Evolutionary conservation across 371 early-diverging fungal genomes (phyloP).

Genomic region (Rhizomucor pusillus): DNA sequence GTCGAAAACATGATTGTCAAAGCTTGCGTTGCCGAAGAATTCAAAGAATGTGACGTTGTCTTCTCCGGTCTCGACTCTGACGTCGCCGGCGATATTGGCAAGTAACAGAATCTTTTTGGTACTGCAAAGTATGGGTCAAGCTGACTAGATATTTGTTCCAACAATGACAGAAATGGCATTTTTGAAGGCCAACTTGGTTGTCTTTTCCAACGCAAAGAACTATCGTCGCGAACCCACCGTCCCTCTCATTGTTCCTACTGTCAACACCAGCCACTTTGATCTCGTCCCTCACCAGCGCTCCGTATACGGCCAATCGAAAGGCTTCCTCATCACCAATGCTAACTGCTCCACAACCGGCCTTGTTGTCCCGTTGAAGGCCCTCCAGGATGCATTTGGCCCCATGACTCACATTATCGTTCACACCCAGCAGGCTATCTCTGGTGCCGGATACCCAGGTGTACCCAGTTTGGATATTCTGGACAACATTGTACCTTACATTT

Average conservation of each 20-base stretch:
- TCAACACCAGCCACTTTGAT: slow-evolving; percentile 85
- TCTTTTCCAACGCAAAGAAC: slow-evolving; percentile 96
- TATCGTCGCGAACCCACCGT: slow-evolving; percentile 86
- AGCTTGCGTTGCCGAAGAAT: slow-evolving; percentile 72
- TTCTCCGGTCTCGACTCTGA: slow-evolving; percentile 93
- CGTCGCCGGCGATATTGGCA: slow-evolving; percentile 92
- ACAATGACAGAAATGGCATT: slow-evolving; percentile 73
- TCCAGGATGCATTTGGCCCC: slow-evolving; percentile 88
- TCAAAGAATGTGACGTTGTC: slow-evolving; percentile 81
- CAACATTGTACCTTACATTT: slow-evolving; percentile 92
- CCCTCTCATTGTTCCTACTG: slow-evolving; percentile 91
- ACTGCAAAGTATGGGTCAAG: neutral
- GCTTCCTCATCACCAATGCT: slow-evolving; percentile 94
- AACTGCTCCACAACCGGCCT: slow-evolving; percentile 97
- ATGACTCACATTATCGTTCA: slow-evolving; percentile 74
- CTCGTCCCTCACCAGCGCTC: slow-evolving; percentile 76
- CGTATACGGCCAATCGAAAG: slow-evolving; percentile 62
- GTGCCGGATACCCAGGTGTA: slow-evolving; percentile 97
- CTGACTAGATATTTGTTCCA: neutral
- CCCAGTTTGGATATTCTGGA: slow-evolving; percentile 91
- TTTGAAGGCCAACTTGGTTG: slow-evolving; percentile 75
- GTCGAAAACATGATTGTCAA: slow-evolving; percentile 63
- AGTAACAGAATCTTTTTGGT: slow-evolving; percentile 8
- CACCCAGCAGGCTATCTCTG: slow-evolving; percentile 95
- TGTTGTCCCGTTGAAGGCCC: slow-evolving; percentile 87